These are phyloP conservation scores for Thalassiosira gravida DNA, from an alignment of 352 stramenopile genomes.

Conservation along the genomic window DNA sequence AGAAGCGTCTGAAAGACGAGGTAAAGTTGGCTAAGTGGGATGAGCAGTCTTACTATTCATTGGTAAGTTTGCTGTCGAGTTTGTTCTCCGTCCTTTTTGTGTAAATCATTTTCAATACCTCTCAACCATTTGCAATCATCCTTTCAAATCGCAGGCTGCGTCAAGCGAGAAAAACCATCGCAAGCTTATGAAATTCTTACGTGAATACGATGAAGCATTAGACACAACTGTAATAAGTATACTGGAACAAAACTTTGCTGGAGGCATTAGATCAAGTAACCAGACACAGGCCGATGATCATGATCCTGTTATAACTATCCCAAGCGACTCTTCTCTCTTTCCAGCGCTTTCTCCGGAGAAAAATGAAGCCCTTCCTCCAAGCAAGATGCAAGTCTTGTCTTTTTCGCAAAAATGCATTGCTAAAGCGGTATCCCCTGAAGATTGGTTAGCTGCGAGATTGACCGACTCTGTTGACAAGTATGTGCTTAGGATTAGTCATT, in stretches of 20 bases:
- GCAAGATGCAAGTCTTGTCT: constrained; percentile 20
- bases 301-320: constrained; percentile 58
- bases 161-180: constrained; percentile 96
- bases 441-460: constrained; percentile 46
- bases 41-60: constrained; percentile 98
- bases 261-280: constrained; percentile 65
- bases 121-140: constrained; percentile 4
- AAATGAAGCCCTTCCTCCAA: constrained; percentile 14
- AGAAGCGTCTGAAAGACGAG: constrained; percentile 96
- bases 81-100: neutral
- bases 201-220: constrained; percentile 88
- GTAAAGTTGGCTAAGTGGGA: constrained; percentile 98
- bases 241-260: constrained; percentile 75
- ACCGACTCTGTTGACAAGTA: constrained; percentile 55
- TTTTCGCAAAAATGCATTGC: constrained; percentile 6
- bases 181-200: constrained; percentile 97
- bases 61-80: constrained; percentile 67
- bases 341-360: constrained; percentile 36
- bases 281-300: constrained; percentile 51
- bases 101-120: neutral
- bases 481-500: constrained; percentile 58
- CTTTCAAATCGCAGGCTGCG: constrained; percentile 82
- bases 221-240: constrained; percentile 71
- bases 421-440: constrained; percentile 31
- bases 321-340: constrained; percentile 64